Evolutionary conservation across 345 rosid genomes (phyloP).

Genomic region (Tarenaya hassleriana): DNA sequence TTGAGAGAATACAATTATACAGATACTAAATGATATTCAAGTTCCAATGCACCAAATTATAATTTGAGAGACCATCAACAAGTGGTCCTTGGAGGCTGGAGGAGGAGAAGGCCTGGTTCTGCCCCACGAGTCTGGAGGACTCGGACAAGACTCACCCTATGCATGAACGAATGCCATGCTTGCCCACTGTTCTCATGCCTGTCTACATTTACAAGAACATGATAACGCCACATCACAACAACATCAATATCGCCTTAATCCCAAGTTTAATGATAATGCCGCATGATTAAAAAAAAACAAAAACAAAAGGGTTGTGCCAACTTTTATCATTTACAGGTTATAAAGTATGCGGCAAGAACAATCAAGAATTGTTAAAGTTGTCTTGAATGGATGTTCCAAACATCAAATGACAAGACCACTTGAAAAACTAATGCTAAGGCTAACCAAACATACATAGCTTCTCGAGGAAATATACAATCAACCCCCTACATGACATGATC

Average conservation of each 20-base stretch:
- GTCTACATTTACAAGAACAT: too few relatives aligned
- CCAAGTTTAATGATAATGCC: too few relatives aligned
- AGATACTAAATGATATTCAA: too few relatives aligned
- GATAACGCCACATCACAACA: too few relatives aligned
- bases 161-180: too few relatives aligned
- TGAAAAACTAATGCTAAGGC: slow-evolving; percentile 13
- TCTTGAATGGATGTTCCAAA: slow-evolving; percentile 10
- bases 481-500: slow-evolving; percentile 11
- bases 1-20: too few relatives aligned
- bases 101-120: slow-evolving; percentile 94
- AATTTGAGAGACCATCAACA: too few relatives aligned
- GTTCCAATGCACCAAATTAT: too few relatives aligned
- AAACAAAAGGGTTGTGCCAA: too few relatives aligned
- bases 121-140: slow-evolving; percentile 89
- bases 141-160: slow-evolving; percentile 69
- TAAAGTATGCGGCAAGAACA: neutral
- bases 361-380: neutral
- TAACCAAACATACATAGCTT: slow-evolving; percentile 20
- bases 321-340: neutral
- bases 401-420: neutral
- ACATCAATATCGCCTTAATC: too few relatives aligned
- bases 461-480: slow-evolving; percentile 21
- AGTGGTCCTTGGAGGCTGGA: too few relatives aligned
- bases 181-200: neutral
- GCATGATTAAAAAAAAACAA: too few relatives aligned